Conservation (phyloP, 225 moss, liverwort and hornwort genomes). For the Pleurozium schreberi region DNA sequence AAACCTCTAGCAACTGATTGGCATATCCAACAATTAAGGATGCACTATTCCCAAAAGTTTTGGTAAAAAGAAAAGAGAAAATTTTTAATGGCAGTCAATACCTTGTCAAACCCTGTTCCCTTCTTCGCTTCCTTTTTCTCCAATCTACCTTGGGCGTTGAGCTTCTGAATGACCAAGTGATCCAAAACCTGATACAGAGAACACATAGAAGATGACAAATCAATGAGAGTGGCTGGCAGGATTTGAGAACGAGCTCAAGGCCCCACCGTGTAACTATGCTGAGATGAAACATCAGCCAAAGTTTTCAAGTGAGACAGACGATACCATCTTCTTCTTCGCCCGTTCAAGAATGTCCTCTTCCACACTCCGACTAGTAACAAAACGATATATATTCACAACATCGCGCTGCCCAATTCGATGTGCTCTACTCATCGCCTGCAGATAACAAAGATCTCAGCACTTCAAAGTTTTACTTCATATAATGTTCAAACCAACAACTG, state of each 20-base stretch:
- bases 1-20: background rate
- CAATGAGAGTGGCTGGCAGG: background rate
- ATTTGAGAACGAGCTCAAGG: background rate
- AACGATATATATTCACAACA: constrained; percentile 99
- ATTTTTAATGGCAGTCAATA: background rate
- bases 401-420: constrained; percentile 99
- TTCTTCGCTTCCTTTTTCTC: constrained; percentile 98
- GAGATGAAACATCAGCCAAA: background rate
- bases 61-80: background rate
- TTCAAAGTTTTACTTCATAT: background rate
- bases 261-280: background rate
- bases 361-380: constrained; percentile 97
- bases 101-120: constrained; percentile 95
- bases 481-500: background rate
- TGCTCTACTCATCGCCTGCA: constrained; percentile 99
- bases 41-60: background rate
- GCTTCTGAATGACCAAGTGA: constrained; percentile 97
- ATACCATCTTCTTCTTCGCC: constrained; percentile 96
- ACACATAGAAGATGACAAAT: background rate
- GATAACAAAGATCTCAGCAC: constrained; percentile 9
- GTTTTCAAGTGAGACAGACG: background rate
- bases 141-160: constrained; percentile 94
- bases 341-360: constrained; percentile 99
- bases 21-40: background rate
- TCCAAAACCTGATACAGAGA: constrained; percentile 65